Evolutionary conservation across 139 green algal species (phyloP).

Genomic region (Klebsormidium nitens): DNA sequence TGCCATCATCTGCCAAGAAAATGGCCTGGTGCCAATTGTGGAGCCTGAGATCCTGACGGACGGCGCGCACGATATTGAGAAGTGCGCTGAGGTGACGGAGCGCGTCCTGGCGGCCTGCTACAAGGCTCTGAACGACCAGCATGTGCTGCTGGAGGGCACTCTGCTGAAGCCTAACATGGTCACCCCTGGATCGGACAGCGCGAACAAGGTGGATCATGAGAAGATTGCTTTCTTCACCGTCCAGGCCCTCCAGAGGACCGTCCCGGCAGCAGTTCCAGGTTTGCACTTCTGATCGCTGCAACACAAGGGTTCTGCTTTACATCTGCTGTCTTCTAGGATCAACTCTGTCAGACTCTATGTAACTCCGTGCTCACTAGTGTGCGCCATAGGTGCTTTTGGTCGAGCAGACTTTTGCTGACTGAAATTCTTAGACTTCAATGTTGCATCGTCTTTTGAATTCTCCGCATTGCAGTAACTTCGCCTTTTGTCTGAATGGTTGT

Average conservation of each 20-base stretch:
- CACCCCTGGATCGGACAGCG: constrained; percentile 46
- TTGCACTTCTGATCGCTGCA: too few species aligned
- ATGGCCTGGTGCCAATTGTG: constrained; percentile 86
- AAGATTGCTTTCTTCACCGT: constrained; percentile 71
- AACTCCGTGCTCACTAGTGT: too few species aligned
- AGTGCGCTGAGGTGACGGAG: constrained; percentile 46
- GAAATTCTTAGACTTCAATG: too few species aligned
- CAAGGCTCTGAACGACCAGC: constrained; percentile 35
- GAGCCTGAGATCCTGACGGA: constrained; percentile 95
- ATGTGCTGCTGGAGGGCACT: constrained; percentile 63
- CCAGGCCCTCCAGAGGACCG: constrained; percentile 64
- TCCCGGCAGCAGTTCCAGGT: constrained; percentile 79
- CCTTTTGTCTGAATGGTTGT: too few species aligned
- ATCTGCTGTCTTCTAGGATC: too few species aligned
- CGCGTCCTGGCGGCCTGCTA: constrained; percentile 43
- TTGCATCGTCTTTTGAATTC: too few species aligned
- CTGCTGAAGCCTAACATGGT: constrained; percentile 95
- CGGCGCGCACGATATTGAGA: constrained; percentile 72
- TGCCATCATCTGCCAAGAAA: constrained; percentile 74
- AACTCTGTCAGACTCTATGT: too few species aligned
- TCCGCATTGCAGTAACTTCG: too few species aligned
- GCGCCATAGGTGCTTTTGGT: too few species aligned
- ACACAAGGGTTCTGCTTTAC: too few species aligned
- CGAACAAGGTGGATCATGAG: constrained; percentile 34
- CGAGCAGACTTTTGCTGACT: too few species aligned